A percentile compares a stretch with the other conserved stretches of the same genome.
phyloP scores from a whole-genome alignment of 1,284 basidiomycete species.

The Prillingera fragicola region DNA sequence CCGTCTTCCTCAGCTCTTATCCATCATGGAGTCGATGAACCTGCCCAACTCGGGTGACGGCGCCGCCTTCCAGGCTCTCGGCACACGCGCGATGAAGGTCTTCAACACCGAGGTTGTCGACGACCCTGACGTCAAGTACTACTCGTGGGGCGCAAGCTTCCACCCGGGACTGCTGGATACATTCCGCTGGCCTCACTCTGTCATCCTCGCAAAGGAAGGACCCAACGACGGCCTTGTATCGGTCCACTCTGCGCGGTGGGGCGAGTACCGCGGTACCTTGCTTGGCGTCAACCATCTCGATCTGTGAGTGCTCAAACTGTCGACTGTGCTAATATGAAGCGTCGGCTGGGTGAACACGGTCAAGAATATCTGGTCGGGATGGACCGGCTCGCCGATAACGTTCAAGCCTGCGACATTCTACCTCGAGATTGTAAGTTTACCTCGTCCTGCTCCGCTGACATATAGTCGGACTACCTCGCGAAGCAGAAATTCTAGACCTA shows the following conservation, averaged over 20 bases:
- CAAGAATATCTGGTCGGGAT: conserved; percentile 76
- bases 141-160: conserved; percentile 87
- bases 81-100: conserved; percentile 72
- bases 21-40: conserved; percentile 58
- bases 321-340: conserved; percentile 10
- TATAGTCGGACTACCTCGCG: conserved; percentile 44
- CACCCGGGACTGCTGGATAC: conserved; percentile 82
- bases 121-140: conserved; percentile 71
- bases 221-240: conserved; percentile 92
- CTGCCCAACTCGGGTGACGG: conserved; percentile 84
- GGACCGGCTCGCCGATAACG: conserved; percentile 78
- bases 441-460: background rate
- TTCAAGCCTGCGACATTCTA: conserved; percentile 87
- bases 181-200: conserved; percentile 75
- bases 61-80: conserved; percentile 80
- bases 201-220: conserved; percentile 82
- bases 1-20: conserved; percentile 48
- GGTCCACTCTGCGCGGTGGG: conserved; percentile 83
- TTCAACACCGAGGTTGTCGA: conserved; percentile 85
- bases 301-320: conserved; percentile 52
- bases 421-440: conserved; percentile 58
- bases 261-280: conserved; percentile 67
- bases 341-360: conserved; percentile 52
- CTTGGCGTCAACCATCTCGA: conserved; percentile 87
- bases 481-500: conserved; percentile 39